phyloP scores from a whole-genome alignment of 129 eudicot genomes.

The Flaveria brownii region DNA sequence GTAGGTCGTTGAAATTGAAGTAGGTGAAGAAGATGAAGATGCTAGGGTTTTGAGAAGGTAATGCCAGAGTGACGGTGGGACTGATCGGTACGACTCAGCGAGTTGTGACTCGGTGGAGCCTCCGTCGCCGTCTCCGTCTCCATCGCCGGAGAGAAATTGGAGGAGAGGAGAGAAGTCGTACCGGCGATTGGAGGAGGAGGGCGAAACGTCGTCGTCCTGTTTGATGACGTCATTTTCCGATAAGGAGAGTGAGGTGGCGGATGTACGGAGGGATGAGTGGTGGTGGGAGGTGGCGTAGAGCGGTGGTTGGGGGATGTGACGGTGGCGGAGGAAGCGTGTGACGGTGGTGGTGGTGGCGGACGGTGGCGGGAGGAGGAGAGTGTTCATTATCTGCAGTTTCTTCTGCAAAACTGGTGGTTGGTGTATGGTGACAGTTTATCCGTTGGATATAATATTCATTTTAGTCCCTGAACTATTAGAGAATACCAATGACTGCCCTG shows the following conservation, averaged over 20 bases:
- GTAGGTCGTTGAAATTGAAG: conserved; percentile 46
- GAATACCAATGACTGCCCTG: background rate
- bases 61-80: conserved; percentile 88
- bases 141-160: conserved; percentile 64
- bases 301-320: conserved; percentile 27
- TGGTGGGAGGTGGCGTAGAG: conserved; percentile 26
- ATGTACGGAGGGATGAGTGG: conserved; percentile 27
- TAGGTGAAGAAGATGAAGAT: conserved; percentile 47
- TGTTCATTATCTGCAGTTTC: conserved; percentile 46
- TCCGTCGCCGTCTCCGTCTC: conserved; percentile 31
- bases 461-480: conserved; percentile 26
- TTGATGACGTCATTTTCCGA: conserved; percentile 23
- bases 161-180: conserved; percentile 91
- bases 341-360: conserved; percentile 50
- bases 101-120: conserved; percentile 61
- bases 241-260: conserved; percentile 39
- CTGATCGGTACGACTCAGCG: conserved; percentile 72
- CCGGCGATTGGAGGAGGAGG: conserved; percentile 38
- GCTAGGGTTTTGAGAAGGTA: conserved; percentile 67
- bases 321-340: conserved; percentile 47
- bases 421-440: conserved; percentile 39
- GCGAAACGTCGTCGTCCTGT: conserved; percentile 45
- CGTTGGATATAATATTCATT: conserved; percentile 8
- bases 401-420: conserved; percentile 29
- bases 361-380: conserved; percentile 54